A percentile compares a stretch with the other conserved stretches of the same genome.
phyloP scores from a whole-genome alignment of 1,139 yeast genomes.

The Candida sanyaensis region DNA sequence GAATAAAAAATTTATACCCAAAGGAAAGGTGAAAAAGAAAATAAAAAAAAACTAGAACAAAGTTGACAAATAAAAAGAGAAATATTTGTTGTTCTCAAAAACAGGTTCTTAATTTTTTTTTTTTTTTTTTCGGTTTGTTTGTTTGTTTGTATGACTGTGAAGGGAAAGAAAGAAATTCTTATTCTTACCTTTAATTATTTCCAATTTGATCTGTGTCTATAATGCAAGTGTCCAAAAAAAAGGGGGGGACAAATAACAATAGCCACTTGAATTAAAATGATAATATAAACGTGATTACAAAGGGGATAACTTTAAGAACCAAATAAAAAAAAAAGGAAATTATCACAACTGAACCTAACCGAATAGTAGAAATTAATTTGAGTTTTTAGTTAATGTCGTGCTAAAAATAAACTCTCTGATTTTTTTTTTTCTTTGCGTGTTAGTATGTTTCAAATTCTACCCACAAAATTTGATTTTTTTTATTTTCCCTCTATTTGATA shows the following conservation, averaged over 20 bases:
- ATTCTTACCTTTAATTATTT: conserved; percentile 1
- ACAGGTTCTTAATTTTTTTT: background rate
- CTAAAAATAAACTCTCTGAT: conserved; percentile 5
- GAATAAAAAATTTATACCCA: background rate
- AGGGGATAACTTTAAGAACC: too few species aligned
- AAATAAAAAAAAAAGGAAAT: too few species aligned
- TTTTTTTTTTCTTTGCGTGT: background rate
- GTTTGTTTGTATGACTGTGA: too few species aligned
- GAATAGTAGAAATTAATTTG: too few species aligned
- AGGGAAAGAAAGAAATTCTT: background rate
- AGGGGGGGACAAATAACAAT: background rate
- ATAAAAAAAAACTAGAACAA: conserved; percentile 1
- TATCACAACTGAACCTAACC: too few species aligned
- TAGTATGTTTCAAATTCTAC: background rate
- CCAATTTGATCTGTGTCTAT: background rate
- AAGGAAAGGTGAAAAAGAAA: background rate
- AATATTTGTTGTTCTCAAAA: conserved; percentile 1
- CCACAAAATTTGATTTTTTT: background rate
- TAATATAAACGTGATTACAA: background rate
- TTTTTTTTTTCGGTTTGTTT: background rate
- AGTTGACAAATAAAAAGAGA: background rate
- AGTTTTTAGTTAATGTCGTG: background rate
- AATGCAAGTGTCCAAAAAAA: background rate
- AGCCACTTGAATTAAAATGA: background rate
- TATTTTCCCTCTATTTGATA: background rate